Conservation (phyloP, 352 stramenopile species). For the Stramenopiles sp. region DNA sequence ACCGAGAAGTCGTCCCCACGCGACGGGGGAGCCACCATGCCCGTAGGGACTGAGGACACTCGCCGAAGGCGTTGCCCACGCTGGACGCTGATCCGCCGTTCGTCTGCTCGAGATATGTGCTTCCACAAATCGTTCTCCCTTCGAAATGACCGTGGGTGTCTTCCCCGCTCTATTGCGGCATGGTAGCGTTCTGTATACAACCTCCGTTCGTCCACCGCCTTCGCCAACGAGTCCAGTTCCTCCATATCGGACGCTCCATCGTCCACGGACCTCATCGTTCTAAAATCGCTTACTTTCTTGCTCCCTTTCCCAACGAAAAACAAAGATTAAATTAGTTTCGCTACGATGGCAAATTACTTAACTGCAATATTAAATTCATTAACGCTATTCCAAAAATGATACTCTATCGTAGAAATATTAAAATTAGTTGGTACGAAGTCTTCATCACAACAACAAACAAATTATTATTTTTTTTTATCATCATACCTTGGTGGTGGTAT, state of each 20-base stretch:
- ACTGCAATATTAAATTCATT: no score
- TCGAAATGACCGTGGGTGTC: neutral
- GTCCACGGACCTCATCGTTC: no score
- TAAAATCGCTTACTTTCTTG: no score
- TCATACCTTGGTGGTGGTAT: no score
- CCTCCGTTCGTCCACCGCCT: neutral
- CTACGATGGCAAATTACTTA: no score
- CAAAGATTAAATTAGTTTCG: no score
- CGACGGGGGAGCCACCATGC: neutral
- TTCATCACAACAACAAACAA: no score
- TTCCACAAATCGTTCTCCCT: neutral
- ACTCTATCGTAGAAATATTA: no score
- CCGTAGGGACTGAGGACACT: neutral
- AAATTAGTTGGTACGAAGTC: no score
- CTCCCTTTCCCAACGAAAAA: no score
- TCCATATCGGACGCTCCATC: neutral
- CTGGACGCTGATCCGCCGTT: neutral
- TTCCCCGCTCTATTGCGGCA: neutral
- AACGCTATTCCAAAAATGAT: no score
- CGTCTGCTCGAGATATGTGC: neutral
- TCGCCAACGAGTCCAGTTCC: neutral
- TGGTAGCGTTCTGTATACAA: neutral
- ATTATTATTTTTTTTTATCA: no score
- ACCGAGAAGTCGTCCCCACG: neutral
- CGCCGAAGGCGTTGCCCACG: neutral